phyloP scores from a whole-genome alignment of 495 filamentous ascomycete genomes.

The Penicillium bialowiezense region DNA sequence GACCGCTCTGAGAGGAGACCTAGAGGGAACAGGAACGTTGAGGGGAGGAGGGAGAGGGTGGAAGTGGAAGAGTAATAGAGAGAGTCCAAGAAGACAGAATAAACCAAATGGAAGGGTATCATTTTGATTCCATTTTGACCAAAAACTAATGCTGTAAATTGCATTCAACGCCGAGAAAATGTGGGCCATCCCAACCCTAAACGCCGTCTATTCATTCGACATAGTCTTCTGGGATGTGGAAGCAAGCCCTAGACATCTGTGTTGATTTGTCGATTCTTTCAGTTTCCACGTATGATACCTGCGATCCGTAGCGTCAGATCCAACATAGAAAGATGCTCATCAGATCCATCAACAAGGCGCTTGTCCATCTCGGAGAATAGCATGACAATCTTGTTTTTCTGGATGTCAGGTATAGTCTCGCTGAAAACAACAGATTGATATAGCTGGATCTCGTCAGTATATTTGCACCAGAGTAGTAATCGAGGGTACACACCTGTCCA shows the following conservation, averaged over 20 bases:
- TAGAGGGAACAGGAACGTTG: too few relatives aligned
- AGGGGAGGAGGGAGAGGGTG: too few relatives aligned
- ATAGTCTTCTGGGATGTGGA: background rate
- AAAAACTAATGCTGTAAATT: constrained; percentile 9
- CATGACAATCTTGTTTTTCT: constrained; percentile 88
- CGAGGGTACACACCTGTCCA: constrained; percentile 55
- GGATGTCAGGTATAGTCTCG: constrained; percentile 73
- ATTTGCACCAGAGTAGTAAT: background rate
- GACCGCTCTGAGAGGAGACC: too few relatives aligned
- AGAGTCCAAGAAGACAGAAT: background rate
- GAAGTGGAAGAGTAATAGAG: background rate
- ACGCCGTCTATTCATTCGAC: constrained; percentile 11
- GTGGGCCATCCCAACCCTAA: constrained; percentile 6
- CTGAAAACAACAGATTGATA: constrained; percentile 82
- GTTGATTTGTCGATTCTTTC: background rate
- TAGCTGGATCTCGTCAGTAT: constrained; percentile 49
- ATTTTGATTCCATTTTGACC: constrained; percentile 19
- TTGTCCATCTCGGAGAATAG: constrained; percentile 93
- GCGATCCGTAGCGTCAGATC: constrained; percentile 81
- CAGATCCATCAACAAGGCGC: constrained; percentile 92
- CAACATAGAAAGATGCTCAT: constrained; percentile 88
- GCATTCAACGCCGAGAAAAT: constrained; percentile 22
- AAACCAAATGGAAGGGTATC: constrained; percentile 18
- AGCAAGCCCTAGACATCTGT: background rate
- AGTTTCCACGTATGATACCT: constrained; percentile 58